phyloP scores from a whole-genome alignment of 2,329 filamentous ascomycete genomes.

The Nemania sp. region DNA sequence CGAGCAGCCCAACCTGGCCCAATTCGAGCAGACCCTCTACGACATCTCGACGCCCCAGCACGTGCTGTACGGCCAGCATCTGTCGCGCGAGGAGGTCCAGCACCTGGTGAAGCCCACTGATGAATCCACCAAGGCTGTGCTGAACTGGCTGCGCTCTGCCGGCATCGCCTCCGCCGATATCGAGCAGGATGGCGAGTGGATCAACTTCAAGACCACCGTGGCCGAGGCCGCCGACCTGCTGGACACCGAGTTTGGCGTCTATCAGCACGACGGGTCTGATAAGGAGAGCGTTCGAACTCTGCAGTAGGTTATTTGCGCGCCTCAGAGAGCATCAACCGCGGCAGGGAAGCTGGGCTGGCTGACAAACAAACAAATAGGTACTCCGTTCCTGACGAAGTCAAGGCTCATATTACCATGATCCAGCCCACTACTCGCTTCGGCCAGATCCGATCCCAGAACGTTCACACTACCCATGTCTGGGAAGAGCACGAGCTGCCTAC shows the following conservation, averaged over 20 bases:
- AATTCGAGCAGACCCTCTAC: conserved; percentile 61
- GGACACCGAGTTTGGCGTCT: conserved; percentile 60
- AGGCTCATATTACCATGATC: conserved; percentile 61
- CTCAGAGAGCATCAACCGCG: neutral
- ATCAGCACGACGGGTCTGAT: conserved; percentile 49
- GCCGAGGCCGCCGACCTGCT: conserved; percentile 53
- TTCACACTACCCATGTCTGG: conserved; percentile 44
- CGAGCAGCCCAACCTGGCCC: conserved; percentile 49
- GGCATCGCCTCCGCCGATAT: conserved; percentile 55
- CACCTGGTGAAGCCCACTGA: conserved; percentile 37
- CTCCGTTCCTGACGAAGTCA: conserved; percentile 61
- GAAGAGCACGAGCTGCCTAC: conserved; percentile 29
- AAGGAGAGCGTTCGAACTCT: conserved; percentile 53
- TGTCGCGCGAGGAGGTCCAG: conserved; percentile 61
- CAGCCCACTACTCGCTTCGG: conserved; percentile 68
- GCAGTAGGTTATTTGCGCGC: conserved; percentile 26
- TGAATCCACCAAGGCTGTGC: conserved; percentile 51
- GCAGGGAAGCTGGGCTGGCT: neutral
- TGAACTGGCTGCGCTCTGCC: conserved; percentile 58
- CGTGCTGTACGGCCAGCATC: conserved; percentile 61
- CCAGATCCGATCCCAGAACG: conserved; percentile 48
- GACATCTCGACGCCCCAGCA: conserved; percentile 65
- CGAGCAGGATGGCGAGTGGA: conserved; percentile 52
- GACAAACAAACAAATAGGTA: conserved; percentile 47
- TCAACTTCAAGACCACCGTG: conserved; percentile 59